These are phyloP conservation scores for Calendula officinalis DNA, from an alignment of 129 eudicot species.

Conservation along the genomic window DNA sequence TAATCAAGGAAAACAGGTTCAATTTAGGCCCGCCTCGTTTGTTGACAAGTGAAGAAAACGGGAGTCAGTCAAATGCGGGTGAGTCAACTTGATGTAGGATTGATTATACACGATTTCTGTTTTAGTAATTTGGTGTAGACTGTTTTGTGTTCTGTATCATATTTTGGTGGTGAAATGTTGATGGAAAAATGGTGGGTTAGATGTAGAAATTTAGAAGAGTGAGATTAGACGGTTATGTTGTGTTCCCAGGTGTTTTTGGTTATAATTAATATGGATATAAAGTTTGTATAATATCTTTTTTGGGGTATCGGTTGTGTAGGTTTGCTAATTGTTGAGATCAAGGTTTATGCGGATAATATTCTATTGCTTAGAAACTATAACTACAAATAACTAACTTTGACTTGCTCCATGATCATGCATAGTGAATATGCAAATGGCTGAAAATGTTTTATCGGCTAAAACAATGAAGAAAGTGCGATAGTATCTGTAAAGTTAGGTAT, in stretches of 20 bases:
- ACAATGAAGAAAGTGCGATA: no score
- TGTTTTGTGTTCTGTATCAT: conserved; percentile 26
- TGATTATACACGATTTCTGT: conserved; percentile 15
- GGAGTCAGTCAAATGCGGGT: conserved; percentile 4
- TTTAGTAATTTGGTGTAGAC: conserved; percentile 15
- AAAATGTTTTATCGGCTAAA: no score
- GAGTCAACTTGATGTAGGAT: conserved; percentile 29
- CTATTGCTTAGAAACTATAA: no score
- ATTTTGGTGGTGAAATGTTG: conserved; percentile 23
- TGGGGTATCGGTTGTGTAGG: background rate
- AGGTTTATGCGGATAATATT: no score
- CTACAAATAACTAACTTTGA: no score
- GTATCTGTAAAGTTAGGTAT: no score
- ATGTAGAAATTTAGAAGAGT: conserved; percentile 34
- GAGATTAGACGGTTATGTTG: conserved; percentile 15
- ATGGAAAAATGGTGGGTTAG: conserved; percentile 16
- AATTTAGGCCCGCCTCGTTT: conserved; percentile 29
- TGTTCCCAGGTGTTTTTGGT: conserved; percentile 14
- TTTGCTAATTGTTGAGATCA: background rate
- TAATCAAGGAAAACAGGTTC: conserved; percentile 57
- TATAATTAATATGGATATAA: conserved; percentile 1
- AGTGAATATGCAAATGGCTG: no score
- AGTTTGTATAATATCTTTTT: no score
- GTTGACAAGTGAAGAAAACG: conserved; percentile 43
- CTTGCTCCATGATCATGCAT: no score